phyloP scores from a whole-genome alignment of 345 rosid species.

The Stellera chamaejasme region DNA sequence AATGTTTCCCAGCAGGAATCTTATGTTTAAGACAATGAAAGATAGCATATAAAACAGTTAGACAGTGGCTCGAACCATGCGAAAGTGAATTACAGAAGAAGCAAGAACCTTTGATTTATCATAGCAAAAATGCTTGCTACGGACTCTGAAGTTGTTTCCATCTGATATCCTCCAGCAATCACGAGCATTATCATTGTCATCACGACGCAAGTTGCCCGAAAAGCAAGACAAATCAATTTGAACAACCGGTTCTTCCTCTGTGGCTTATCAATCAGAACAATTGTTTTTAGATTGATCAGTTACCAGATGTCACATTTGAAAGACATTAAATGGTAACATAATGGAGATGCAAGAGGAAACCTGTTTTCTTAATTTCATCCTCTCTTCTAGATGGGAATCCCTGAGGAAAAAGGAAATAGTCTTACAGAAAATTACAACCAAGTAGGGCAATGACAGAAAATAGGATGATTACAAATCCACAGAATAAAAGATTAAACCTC shows the following conservation, averaged over 20 bases:
- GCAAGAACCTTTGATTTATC: slow-evolving; percentile 78
- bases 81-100: background rate
- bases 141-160: slow-evolving; percentile 91
- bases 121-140: slow-evolving; percentile 79
- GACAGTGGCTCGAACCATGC: background rate
- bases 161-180: slow-evolving; percentile 86
- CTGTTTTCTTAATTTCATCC: slow-evolving; percentile 52
- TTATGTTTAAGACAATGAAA: slow-evolving; percentile 21
- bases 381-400: slow-evolving; percentile 35
- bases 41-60: slow-evolving; percentile 7
- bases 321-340: slow-evolving; percentile 5
- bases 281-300: background rate
- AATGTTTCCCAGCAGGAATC: slow-evolving; percentile 93
- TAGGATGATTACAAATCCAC: background rate
- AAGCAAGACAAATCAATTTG: slow-evolving; percentile 80
- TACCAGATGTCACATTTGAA: background rate
- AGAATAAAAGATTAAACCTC: slow-evolving; percentile 44
- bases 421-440: background rate
- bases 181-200: slow-evolving; percentile 81
- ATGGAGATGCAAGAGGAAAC: slow-evolving; percentile 24
- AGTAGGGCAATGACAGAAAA: background rate
- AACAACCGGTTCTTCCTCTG: slow-evolving; percentile 67
- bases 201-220: slow-evolving; percentile 70
- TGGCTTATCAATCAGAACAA: slow-evolving; percentile 25
- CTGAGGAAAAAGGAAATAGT: slow-evolving; percentile 25